Evolutionary conservation across 495 filamentous ascomycete genomes (phyloP).

Genomic region (Aspergillus conjunctus): DNA sequence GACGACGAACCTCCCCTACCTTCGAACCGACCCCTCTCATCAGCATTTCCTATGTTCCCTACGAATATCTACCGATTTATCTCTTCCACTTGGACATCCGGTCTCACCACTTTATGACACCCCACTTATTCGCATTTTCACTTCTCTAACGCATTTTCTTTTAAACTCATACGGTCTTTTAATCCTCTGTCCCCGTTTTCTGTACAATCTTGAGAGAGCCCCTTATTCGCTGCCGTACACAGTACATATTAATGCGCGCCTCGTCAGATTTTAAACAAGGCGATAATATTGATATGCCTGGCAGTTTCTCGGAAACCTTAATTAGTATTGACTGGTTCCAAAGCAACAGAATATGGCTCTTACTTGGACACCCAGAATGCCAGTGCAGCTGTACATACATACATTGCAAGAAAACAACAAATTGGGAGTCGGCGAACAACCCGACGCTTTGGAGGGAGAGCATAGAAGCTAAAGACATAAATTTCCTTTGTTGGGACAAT

Average conservation of each 20-base stretch:
- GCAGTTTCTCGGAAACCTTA: constrained; percentile 13
- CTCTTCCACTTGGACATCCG: constrained; percentile 18
- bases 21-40: constrained; percentile 22
- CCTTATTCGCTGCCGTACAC: constrained; percentile 32
- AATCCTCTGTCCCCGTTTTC: constrained; percentile 36
- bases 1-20: constrained; percentile 13
- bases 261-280: constrained; percentile 16
- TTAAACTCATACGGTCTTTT: constrained; percentile 38
- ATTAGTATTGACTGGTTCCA: constrained; percentile 13
- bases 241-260: constrained; percentile 35
- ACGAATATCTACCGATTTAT: constrained; percentile 28
- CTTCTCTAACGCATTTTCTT: constrained; percentile 20
- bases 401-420: constrained; percentile 2
- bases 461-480: constrained; percentile 37
- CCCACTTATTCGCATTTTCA: constrained; percentile 33
- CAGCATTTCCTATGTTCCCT: constrained; percentile 37
- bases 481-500: constrained; percentile 37
- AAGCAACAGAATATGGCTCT: constrained; percentile 10
- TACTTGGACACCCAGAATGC: constrained; percentile 23
- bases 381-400: constrained; percentile 47
- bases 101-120: constrained; percentile 30
- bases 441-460: constrained; percentile 33
- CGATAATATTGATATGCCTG: constrained; percentile 29
- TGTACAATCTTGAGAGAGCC: constrained; percentile 38
- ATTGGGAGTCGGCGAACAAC: constrained; percentile 27